A percentile compares a stretch with the other conserved stretches of the same genome.
Evolutionary conservation across 75 land plant species (phyloP).

Genomic region (Pinus tabuliformis): DNA sequence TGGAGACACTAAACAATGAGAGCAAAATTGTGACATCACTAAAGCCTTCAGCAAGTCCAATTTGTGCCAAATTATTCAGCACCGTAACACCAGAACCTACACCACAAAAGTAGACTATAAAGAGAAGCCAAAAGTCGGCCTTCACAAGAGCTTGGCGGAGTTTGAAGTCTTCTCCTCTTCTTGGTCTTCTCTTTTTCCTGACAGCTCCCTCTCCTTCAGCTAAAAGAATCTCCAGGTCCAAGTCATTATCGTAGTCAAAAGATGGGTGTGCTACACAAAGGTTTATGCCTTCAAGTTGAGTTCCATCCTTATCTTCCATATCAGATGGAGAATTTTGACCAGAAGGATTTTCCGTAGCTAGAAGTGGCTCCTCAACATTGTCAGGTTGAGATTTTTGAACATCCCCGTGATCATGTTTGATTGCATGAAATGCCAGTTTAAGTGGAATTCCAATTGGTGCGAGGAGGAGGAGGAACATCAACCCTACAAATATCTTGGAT

Average conservation of each 20-base stretch:
- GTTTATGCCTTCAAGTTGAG: neutral
- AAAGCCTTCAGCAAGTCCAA: conserved; percentile 69
- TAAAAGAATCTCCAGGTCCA: conserved; percentile 43
- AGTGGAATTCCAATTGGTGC: conserved; percentile 68
- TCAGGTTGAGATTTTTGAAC: neutral
- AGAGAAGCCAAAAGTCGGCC: conserved; percentile 93
- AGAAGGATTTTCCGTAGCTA: conserved; percentile 1
- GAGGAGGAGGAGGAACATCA: conserved; percentile 60
- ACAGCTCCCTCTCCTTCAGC: conserved; percentile 83
- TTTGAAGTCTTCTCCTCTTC: conserved; percentile 75
- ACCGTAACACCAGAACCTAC: conserved; percentile 72
- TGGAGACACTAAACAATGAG: conserved; percentile 69
- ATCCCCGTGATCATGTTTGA: neutral
- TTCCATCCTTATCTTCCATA: conserved; percentile 1
- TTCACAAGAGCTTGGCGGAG: conserved; percentile 64
- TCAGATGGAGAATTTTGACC: neutral
- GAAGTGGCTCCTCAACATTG: conserved; percentile 19
- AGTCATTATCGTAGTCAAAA: conserved; percentile 17
- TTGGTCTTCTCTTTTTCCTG: conserved; percentile 51
- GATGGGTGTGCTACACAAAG: conserved; percentile 2
- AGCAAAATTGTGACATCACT: conserved; percentile 58
- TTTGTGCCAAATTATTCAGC: conserved; percentile 88
- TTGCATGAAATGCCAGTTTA: conserved; percentile 42
- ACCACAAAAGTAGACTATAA: conserved; percentile 61
- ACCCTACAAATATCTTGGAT: conserved; percentile 30